A percentile compares a stretch with the other conserved stretches of the same genome.
These are phyloP conservation scores for Debaryomyces castellii DNA, from an alignment of 805 yeast species.

Conservation along the genomic window DNA sequence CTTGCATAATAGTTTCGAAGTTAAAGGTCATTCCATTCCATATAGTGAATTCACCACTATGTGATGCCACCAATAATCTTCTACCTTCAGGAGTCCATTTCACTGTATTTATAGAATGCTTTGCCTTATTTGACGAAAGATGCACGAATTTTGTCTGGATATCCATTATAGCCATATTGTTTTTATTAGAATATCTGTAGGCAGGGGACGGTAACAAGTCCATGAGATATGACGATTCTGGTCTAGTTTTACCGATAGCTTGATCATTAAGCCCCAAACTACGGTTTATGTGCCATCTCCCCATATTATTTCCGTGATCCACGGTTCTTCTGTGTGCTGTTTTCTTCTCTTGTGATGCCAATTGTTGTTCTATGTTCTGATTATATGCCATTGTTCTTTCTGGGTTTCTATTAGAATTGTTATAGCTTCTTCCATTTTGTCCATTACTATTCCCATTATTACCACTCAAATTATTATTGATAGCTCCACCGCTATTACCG, in stretches of 20 bases:
- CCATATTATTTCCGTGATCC: conserved; percentile 76
- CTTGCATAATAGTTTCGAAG: conserved; percentile 97
- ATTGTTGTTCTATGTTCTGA: conserved; percentile 41
- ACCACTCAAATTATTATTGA: background rate
- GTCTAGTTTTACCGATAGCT: conserved; percentile 56
- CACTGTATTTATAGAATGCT: conserved; percentile 86
- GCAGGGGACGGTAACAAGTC: conserved; percentile 68
- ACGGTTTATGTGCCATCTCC: conserved; percentile 54
- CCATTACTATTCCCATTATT: conserved; percentile 3
- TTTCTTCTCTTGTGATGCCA: conserved; percentile 48
- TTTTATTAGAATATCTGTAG: conserved; percentile 37
- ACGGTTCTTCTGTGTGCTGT: conserved; percentile 65
- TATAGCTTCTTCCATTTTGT: conserved; percentile 3
- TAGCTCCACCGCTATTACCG: background rate
- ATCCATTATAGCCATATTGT: conserved; percentile 54
- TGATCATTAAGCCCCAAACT: conserved; percentile 44
- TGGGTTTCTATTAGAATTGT: conserved; percentile 7
- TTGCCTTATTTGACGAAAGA: conserved; percentile 84
- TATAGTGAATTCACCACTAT: conserved; percentile 91
- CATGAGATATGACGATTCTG: conserved; percentile 65
- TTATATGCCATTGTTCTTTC: conserved; percentile 25
- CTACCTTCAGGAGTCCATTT: conserved; percentile 97
- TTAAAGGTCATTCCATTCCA: conserved; percentile 97
- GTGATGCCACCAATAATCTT: conserved; percentile 82
- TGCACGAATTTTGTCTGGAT: conserved; percentile 82